These are phyloP conservation scores for Tylopilus sp. DNA, from an alignment of 768 basidiomycete genomes.

Conservation along the genomic window DNA sequence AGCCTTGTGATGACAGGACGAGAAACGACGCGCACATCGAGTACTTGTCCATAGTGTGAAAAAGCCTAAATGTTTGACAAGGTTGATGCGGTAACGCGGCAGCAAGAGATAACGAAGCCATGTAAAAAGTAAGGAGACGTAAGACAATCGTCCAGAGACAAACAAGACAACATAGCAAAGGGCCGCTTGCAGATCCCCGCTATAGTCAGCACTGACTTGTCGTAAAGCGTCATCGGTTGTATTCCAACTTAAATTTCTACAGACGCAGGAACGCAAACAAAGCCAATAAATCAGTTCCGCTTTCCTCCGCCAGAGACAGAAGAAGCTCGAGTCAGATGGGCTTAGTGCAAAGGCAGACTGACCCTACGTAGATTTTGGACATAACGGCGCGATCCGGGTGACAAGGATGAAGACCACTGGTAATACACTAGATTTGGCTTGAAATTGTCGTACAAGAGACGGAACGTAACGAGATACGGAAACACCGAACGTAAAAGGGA, in stretches of 20 bases:
- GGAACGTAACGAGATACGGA: slow-evolving; percentile 54
- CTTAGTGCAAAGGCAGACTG: slow-evolving; percentile 64
- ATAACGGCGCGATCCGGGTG: slow-evolving; percentile 39
- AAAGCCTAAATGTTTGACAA: slow-evolving; percentile 63
- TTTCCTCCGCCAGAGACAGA: slow-evolving; percentile 41
- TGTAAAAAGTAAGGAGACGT: slow-evolving; percentile 28
- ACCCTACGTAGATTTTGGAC: slow-evolving; percentile 94
- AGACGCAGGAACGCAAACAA: slow-evolving; percentile 40
- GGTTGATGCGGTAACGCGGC: slow-evolving; percentile 15
- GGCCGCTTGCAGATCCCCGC: slow-evolving; percentile 21
- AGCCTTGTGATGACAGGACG: slow-evolving; percentile 22
- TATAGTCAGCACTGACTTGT: slow-evolving; percentile 69
- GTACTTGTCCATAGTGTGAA: slow-evolving; percentile 71
- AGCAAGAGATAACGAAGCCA: slow-evolving; percentile 18
- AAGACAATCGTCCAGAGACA: slow-evolving; percentile 32
- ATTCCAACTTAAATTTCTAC: slow-evolving; percentile 94
- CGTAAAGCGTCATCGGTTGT: slow-evolving; percentile 91
- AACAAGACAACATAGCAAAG: slow-evolving; percentile 46
- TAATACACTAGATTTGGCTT: slow-evolving; percentile 49
- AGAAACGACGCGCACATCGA: slow-evolving; percentile 78
- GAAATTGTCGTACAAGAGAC: slow-evolving; percentile 49
- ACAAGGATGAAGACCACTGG: slow-evolving; percentile 28
- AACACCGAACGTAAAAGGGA: slow-evolving; percentile 46
- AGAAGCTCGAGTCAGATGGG: slow-evolving; percentile 43
- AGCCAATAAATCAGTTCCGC: slow-evolving; percentile 54